phyloP scores from a whole-genome alignment of 148 eudicot species.

The Amaranthus cruentus region DNA sequence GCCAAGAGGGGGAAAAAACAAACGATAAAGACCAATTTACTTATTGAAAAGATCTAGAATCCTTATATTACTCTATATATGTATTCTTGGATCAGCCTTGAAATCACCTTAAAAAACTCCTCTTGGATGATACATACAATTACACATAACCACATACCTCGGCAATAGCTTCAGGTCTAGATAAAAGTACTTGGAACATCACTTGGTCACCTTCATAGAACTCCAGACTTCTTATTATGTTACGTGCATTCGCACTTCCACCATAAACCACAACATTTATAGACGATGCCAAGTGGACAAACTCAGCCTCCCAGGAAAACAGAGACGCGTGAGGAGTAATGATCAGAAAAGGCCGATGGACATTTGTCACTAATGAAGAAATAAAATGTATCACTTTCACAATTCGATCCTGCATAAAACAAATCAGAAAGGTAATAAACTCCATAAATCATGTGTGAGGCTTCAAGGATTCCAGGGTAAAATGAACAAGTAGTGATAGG shows the following conservation, averaged over 20 bases:
- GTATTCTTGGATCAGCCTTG: not conserved
- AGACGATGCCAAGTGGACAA: slow-evolving; percentile 42
- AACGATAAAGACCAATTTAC: not conserved
- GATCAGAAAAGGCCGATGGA: slow-evolving; percentile 48
- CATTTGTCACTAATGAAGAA: slow-evolving; percentile 37
- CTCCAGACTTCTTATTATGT: slow-evolving; percentile 44
- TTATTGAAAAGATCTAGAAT: not conserved
- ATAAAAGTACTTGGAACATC: slow-evolving; percentile 66
- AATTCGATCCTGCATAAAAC: slow-evolving; percentile 48
- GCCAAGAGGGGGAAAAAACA: not conserved
- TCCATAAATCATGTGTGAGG: too few species aligned
- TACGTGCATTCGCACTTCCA: slow-evolving; percentile 47
- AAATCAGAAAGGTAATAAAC: slow-evolving; percentile 3
- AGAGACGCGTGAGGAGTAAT: slow-evolving; percentile 33
- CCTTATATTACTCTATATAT: not conserved
- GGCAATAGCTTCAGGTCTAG: slow-evolving; percentile 42
- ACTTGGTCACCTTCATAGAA: slow-evolving; percentile 39
- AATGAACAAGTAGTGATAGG: too few species aligned
- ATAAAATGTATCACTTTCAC: slow-evolving; percentile 35
- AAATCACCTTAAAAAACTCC: not conserved
- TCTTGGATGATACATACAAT: not conserved
- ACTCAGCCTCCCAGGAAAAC: slow-evolving; percentile 61
- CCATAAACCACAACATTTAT: slow-evolving; percentile 49
- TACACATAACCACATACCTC: slow-evolving; percentile 30
- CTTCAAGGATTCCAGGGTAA: too few species aligned